phyloP scores from a whole-genome alignment of 139 green algal species.

The Raphidocelis subcapitata region DNA sequence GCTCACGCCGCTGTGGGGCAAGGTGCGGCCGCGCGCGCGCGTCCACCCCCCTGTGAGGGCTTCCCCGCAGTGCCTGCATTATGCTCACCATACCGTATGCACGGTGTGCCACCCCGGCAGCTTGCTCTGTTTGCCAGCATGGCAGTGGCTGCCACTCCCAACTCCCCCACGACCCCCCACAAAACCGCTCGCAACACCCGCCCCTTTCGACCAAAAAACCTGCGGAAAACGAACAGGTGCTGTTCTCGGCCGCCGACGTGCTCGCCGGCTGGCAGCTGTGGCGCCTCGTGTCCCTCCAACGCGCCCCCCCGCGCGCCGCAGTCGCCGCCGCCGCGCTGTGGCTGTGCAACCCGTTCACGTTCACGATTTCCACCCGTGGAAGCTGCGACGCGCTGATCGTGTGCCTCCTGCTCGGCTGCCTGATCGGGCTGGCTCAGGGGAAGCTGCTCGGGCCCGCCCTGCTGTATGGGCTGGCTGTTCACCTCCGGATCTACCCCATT shows the following conservation, averaged over 20 bases:
- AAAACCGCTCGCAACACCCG: too few relatives aligned
- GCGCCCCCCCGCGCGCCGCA: background rate
- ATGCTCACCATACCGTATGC: too few relatives aligned
- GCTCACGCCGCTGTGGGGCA: conserved; percentile 73
- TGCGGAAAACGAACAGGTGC: too few relatives aligned
- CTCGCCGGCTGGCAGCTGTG: conserved; percentile 51
- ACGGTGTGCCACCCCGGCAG: too few relatives aligned
- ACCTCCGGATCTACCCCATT: conserved; percentile 91
- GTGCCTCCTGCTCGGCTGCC: conserved; percentile 70
- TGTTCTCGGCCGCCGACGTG: conserved; percentile 80
- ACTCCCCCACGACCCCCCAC: too few relatives aligned
- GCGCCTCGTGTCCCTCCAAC: conserved; percentile 25
- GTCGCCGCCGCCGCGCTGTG: conserved; percentile 56
- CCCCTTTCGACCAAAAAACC: too few relatives aligned
- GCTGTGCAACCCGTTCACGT: conserved; percentile 95
- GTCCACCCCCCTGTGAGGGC: too few relatives aligned
- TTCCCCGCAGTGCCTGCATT: too few relatives aligned
- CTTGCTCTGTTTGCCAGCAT: too few relatives aligned
- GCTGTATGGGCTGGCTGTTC: conserved; percentile 86
- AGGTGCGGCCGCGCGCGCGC: conserved; percentile 46
- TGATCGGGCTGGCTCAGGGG: conserved; percentile 48
- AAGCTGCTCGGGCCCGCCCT: conserved; percentile 30
- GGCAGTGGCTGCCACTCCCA: too few relatives aligned
- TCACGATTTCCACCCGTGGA: conserved; percentile 89
- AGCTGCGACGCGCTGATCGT: conserved; percentile 83